These are phyloP conservation scores for Phtheirospermum japonicum DNA, from an alignment of 257 asterid genomes.

Conservation along the genomic window DNA sequence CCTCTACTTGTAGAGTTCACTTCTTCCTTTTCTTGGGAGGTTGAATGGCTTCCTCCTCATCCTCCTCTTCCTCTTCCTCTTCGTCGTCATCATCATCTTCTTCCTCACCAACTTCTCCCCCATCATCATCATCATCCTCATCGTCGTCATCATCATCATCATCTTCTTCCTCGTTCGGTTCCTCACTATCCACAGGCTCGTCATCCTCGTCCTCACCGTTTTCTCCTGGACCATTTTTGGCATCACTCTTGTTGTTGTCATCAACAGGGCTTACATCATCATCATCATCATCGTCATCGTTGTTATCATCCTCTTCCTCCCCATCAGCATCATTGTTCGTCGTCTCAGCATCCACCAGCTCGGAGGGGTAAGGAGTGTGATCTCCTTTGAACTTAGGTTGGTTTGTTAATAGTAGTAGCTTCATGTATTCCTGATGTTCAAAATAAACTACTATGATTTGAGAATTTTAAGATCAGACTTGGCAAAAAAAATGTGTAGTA, in stretches of 20 bases:
- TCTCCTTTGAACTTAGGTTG: conserved; percentile 30
- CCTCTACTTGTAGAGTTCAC: conserved; percentile 6
- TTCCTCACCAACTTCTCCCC: too few relatives aligned
- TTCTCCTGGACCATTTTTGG: conserved; percentile 29
- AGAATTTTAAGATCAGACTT: background rate
- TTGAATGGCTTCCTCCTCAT: conserved; percentile 28
- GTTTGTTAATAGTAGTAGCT: conserved; percentile 23
- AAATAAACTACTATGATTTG: background rate
- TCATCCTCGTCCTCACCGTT: too few relatives aligned
- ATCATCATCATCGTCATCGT: conserved; percentile 30
- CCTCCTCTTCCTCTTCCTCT: background rate
- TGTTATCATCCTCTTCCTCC: conserved; percentile 28
- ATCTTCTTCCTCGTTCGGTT: too few relatives aligned
- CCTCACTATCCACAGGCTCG: background rate
- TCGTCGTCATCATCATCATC: conserved; percentile 4
- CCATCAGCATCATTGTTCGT: conserved; percentile 25
- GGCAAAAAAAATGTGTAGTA: background rate
- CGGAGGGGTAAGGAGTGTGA: conserved; percentile 5
- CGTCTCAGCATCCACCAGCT: conserved; percentile 35
- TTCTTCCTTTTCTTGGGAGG: conserved; percentile 51
- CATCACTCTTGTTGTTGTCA: conserved; percentile 23
- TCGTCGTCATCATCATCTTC: too few relatives aligned
- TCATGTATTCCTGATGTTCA: conserved; percentile 35
- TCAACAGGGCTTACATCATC: conserved; percentile 31
- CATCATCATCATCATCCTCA: background rate